These are phyloP conservation scores for Phytophthora tentaculata DNA, from an alignment of 352 stramenopile species.

Conservation along the genomic window DNA sequence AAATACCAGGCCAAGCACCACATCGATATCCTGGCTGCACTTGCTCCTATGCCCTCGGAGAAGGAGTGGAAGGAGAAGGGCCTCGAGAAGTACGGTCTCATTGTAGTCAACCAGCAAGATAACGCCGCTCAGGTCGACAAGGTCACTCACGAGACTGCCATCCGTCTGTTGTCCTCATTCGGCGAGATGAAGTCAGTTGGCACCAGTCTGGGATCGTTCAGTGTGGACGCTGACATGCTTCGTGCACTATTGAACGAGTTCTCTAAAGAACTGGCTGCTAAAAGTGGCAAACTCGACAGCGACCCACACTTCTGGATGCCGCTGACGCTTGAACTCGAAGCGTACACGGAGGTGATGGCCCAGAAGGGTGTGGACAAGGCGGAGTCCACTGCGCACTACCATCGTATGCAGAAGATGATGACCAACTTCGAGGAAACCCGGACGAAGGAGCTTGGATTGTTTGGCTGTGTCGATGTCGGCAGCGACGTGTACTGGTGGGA, in stretches of 20 bases:
- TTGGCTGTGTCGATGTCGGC: constrained; percentile 97
- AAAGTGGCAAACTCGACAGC: constrained; percentile 95
- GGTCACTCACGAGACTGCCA: constrained; percentile 96
- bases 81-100: constrained; percentile 98
- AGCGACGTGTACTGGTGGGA: constrained; percentile 98
- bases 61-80: constrained; percentile 95
- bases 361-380: constrained; percentile 91
- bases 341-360: constrained; percentile 95
- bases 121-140: constrained; percentile 97
- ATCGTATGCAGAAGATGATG: constrained; percentile 94
- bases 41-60: constrained; percentile 93
- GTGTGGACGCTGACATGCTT: constrained; percentile 93
- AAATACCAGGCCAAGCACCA: constrained; percentile 95
- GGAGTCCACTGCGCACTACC: constrained; percentile 85
- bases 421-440: constrained; percentile 76
- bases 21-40: constrained; percentile 97
- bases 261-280: constrained; percentile 85
- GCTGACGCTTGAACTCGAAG: constrained; percentile 92
- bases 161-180: constrained; percentile 92
- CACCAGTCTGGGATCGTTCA: constrained; percentile 97
- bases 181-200: constrained; percentile 96
- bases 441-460: constrained; percentile 85
- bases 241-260: constrained; percentile 94
- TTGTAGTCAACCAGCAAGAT: constrained; percentile 94
- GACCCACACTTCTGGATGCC: constrained; percentile 99